Evolutionary conservation across 805 yeast genomes (phyloP).

Genomic region (Suhomyces sp.): DNA sequence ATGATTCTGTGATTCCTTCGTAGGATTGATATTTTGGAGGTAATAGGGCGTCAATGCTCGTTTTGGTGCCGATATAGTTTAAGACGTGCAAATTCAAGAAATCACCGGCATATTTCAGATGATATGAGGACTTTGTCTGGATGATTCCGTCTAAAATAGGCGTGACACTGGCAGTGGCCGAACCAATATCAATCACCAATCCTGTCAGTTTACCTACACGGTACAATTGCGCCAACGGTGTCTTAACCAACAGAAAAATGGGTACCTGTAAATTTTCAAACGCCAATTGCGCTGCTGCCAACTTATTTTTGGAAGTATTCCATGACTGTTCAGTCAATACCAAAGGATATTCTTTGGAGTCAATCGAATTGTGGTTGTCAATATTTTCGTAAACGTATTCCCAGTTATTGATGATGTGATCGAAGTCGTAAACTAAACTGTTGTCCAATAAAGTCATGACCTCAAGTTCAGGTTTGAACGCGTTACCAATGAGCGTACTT

Average conservation of each 20-base stretch:
- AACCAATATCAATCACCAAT: constrained; percentile 78
- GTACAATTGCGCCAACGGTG: constrained; percentile 75
- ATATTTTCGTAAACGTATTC: constrained; percentile 53
- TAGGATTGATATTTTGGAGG: constrained; percentile 16
- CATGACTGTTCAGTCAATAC: constrained; percentile 64
- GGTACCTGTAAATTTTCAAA: constrained; percentile 77
- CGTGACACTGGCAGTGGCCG: constrained; percentile 65
- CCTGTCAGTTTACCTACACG: constrained; percentile 79
- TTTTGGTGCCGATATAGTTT: constrained; percentile 39
- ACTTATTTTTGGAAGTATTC: constrained; percentile 60
- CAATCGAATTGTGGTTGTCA: constrained; percentile 42
- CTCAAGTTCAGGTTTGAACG: constrained; percentile 44
- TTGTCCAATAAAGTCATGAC: constrained; percentile 60
- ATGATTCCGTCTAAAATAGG: constrained; percentile 77
- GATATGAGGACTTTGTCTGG: constrained; percentile 60
- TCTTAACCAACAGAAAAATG: constrained; percentile 68
- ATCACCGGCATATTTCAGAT: constrained; percentile 81
- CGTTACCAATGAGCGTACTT: constrained; percentile 44
- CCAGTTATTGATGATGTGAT: constrained; percentile 67
- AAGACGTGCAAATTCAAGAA: constrained; percentile 67
- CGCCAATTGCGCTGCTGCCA: constrained; percentile 64
- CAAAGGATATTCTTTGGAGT: constrained; percentile 64
- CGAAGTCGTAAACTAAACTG: constrained; percentile 73
- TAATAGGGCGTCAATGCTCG: constrained; percentile 26
- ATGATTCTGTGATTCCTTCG: constrained; percentile 24